phyloP scores from a whole-genome alignment of 164 flowering plant genomes.

The Saururus chinensis region DNA sequence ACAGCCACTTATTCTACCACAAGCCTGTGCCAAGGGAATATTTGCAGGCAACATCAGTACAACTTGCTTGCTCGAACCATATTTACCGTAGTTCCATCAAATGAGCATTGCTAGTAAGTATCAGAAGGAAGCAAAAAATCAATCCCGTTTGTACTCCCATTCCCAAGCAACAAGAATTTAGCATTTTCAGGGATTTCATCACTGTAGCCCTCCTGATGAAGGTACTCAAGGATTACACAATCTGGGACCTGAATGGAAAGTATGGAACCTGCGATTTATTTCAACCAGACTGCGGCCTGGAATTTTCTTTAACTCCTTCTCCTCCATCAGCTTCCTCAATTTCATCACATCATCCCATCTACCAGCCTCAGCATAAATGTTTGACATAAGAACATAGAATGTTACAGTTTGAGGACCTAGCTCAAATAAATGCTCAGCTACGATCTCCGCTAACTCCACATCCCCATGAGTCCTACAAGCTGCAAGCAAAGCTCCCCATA shows the following conservation, averaged over 20 bases:
- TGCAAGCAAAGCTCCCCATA: conserved; percentile 24
- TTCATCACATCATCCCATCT: conserved; percentile 25
- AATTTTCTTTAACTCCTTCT: conserved; percentile 18
- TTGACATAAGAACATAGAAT: conserved; percentile 21
- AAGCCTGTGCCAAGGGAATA: too few relatives aligned
- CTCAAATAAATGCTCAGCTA: conserved; percentile 13
- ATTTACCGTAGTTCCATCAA: too few relatives aligned
- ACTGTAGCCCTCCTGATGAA: too few relatives aligned
- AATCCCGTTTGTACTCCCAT: too few relatives aligned
- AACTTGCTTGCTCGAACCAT: too few relatives aligned
- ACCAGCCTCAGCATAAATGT: conserved; percentile 23
- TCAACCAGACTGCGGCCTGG: conserved; percentile 20
- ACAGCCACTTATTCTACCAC: too few relatives aligned
- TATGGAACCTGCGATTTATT: not conserved
- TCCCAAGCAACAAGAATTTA: too few relatives aligned
- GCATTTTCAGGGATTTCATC: too few relatives aligned
- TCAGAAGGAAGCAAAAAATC: too few relatives aligned
- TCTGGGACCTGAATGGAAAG: not conserved
- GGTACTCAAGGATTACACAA: not conserved
- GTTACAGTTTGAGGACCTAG: conserved; percentile 18
- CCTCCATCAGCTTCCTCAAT: conserved; percentile 19
- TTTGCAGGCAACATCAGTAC: too few relatives aligned
- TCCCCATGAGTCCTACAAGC: conserved; percentile 21
- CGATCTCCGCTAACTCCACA: conserved; percentile 24
- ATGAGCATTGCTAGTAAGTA: too few relatives aligned